Evolutionary conservation across 352 stramenopile species (phyloP), one percentile per base, ranked within the genome.

Genomic region (Phytophthora capsici): DNA sequence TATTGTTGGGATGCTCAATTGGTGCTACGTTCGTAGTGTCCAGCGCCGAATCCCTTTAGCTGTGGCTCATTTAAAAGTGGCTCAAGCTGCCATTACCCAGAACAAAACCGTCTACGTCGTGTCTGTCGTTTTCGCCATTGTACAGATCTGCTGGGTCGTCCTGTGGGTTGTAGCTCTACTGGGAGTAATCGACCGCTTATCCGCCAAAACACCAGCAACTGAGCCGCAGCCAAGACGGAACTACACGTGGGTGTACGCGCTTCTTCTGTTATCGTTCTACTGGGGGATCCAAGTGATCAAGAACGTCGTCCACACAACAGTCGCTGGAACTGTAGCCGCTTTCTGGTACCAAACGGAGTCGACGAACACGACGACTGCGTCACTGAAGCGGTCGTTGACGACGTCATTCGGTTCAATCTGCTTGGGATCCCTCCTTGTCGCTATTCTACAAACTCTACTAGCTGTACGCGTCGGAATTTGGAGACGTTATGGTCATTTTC

Each of bases 361-460:
- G 28, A 65, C 71, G 4, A 83, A 75, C 19, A 82, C 89, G 1
- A 91, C 95, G 2, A 80, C 71, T 37, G 78, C 86, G 44, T 90
- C 82, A 2, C 72, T 98, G 20, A 72, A 80, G 43, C 84, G 91
- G 25, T 77, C 78, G 22, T 86, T 77, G 34, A 98, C 92, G 8
- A 96, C 88, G 14, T 95, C 92, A 45, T 95, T 98, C 52, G 94
- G 95, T 36, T 97, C 86, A 32, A 98, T 98, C 56, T 98, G 91
- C 72, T 86, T 98, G 16, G 95, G 95, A 14, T 97, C 87, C 41
- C 73, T 98, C 6, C 69, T 98, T 43, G 84, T 98, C 16, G 94
- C 94, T 3, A 84, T 98, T 28, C 71, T 98, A 30, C 84, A 97
- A 65, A 84, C 90, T 7, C 63, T 96, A 7, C 85, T 86, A 30